These are phyloP conservation scores for Hypoxylon sp. DNA, from an alignment of 2,329 filamentous ascomycete genomes.

Conservation along the genomic window DNA sequence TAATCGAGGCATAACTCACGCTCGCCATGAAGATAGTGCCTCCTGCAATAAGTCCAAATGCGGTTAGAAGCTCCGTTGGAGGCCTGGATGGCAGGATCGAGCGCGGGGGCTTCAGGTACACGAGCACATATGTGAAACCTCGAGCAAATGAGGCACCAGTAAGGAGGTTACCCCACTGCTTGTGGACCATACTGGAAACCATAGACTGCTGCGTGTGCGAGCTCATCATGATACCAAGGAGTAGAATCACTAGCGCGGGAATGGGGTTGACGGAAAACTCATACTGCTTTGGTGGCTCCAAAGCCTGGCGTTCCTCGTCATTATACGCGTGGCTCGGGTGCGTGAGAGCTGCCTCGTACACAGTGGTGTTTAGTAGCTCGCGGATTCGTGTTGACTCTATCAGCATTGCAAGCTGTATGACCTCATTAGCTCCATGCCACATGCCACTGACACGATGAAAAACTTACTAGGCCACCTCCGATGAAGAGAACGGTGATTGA, in stretches of 20 bases:
- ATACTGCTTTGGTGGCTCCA: constrained; percentile 75
- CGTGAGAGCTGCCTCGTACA: constrained; percentile 54
- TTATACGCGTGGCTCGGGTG: constrained; percentile 53
- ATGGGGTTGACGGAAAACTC: constrained; percentile 87
- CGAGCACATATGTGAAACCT: constrained; percentile 80
- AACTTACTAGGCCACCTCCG: constrained; percentile 84
- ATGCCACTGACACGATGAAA: not conserved
- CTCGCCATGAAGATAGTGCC: constrained; percentile 95
- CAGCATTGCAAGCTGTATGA: constrained; percentile 70
- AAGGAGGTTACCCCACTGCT: constrained; percentile 91
- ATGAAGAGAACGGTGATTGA: constrained; percentile 96
- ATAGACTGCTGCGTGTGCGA: constrained; percentile 87
- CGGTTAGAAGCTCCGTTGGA: constrained; percentile 87
- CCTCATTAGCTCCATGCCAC: constrained; percentile 34
- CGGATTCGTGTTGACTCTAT: constrained; percentile 81
- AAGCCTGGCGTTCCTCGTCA: constrained; percentile 63
- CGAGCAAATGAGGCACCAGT: constrained; percentile 84
- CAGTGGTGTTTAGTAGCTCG: constrained; percentile 71
- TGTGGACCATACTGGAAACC: constrained; percentile 91
- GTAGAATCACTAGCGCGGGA: constrained; percentile 85
- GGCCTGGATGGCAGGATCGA: constrained; percentile 86
- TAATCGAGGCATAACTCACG: constrained; percentile 63
- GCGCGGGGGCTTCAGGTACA: constrained; percentile 83
- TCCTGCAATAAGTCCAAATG: constrained; percentile 89
- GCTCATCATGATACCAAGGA: constrained; percentile 95